Evolutionary conservation across 805 yeast genomes (phyloP).

Genomic region (Candida xyloterini): DNA sequence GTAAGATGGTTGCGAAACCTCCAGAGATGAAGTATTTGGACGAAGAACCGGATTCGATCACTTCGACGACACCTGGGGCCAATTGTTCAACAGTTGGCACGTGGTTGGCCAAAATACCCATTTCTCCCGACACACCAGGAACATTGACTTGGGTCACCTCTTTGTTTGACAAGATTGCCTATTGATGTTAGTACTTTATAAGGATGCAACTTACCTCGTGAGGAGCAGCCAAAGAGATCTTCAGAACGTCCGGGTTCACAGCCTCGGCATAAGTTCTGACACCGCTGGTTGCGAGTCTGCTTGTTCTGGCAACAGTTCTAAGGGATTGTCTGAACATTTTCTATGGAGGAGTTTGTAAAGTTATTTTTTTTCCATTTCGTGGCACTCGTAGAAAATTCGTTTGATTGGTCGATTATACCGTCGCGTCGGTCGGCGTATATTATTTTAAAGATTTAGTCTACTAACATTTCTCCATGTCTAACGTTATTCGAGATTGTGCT

Average conservation of each 20-base stretch:
- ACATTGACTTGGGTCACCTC: slow-evolving; percentile 76
- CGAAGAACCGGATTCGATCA: slow-evolving; percentile 73
- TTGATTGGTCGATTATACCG: slow-evolving; percentile 8
- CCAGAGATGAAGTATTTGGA: slow-evolving; percentile 89
- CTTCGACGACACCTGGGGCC: slow-evolving; percentile 91
- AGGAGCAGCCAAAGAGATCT: slow-evolving; percentile 88
- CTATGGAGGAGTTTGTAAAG: slow-evolving; percentile 11
- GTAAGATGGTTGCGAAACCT: slow-evolving; percentile 95
- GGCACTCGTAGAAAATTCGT: slow-evolving; percentile 4
- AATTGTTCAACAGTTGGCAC: slow-evolving; percentile 97
- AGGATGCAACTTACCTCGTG: slow-evolving; percentile 45
- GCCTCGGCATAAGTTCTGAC: slow-evolving; percentile 89
- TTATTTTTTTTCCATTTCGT: slow-evolving; percentile 11
- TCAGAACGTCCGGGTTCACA: slow-evolving; percentile 62
- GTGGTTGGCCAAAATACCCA: slow-evolving; percentile 97
- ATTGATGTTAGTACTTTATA: slow-evolving; percentile 1
- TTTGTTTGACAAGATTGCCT: slow-evolving; percentile 33
- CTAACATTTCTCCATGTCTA: slow-evolving; percentile 20
- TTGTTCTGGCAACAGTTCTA: slow-evolving; percentile 58
- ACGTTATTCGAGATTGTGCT: slow-evolving; percentile 29
- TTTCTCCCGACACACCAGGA: slow-evolving; percentile 92
- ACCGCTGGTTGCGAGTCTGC: slow-evolving; percentile 52
- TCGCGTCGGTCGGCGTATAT: slow-evolving; percentile 19
- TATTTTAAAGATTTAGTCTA: neutral
- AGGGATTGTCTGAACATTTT: slow-evolving; percentile 63